These are phyloP conservation scores for Lathyrus aphaca DNA, from an alignment of 306 rosid genomes.

Conservation along the genomic window DNA sequence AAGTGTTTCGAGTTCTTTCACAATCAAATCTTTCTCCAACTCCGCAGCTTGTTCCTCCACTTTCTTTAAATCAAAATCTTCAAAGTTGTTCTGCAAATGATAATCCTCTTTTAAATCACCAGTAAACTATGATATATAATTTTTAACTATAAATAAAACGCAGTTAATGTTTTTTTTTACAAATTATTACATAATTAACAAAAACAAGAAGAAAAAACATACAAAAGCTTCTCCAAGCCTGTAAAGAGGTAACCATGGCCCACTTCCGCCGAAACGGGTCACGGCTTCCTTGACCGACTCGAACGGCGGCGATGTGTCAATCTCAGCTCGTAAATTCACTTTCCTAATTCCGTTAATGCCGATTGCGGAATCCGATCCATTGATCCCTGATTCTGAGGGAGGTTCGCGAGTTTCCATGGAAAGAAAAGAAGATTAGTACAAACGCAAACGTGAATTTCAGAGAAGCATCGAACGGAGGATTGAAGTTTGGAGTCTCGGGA, in stretches of 20 bases:
- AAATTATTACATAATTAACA: not conserved
- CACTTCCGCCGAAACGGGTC: conserved; percentile 90
- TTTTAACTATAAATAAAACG: not conserved
- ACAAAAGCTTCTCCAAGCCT: conserved; percentile 66
- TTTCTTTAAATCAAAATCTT: conserved; percentile 82
- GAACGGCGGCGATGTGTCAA: conserved; percentile 94
- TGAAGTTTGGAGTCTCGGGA: conserved; percentile 42
- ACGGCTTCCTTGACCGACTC: conserved; percentile 94
- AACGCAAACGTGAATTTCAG: conserved; percentile 30
- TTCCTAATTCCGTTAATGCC: conserved; percentile 58
- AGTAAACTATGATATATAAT: too few relatives aligned
- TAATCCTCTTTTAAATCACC: not conserved
- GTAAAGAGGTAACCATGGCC: conserved; percentile 75
- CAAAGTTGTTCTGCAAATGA: conserved; percentile 50
- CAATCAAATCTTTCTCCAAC: conserved; percentile 94
- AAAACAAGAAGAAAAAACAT: conserved; percentile 26
- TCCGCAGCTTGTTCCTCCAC: conserved; percentile 95
- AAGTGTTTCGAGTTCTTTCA: conserved; percentile 92
- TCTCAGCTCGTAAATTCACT: conserved; percentile 72
- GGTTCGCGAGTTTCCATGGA: conserved; percentile 36
- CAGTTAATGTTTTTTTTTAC: not conserved
- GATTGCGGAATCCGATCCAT: not conserved
- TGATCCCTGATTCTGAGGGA: conserved; percentile 37
- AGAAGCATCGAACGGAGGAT: conserved; percentile 23
- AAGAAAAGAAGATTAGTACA: not conserved